These are phyloP conservation scores for Gryganskiella cystojenkinii DNA, from an alignment of 192 early-diverging fungal species.

Conservation along the genomic window DNA sequence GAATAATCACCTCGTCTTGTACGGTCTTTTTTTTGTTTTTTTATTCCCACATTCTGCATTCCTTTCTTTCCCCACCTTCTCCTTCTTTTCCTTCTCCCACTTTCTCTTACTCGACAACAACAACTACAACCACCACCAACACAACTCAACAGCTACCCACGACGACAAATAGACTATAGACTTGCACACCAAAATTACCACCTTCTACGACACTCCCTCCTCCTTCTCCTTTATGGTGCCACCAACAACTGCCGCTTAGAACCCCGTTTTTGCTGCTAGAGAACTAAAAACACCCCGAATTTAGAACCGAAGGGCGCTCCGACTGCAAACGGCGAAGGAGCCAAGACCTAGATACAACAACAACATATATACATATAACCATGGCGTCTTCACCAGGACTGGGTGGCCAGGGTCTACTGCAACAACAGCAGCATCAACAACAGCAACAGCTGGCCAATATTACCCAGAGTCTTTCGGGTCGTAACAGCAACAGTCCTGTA, in stretches of 20 bases:
- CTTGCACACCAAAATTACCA: no score
- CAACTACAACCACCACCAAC: background rate
- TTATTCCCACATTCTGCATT: background rate
- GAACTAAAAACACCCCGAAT: no score
- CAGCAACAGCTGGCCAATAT: background rate
- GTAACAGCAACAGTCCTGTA: no score
- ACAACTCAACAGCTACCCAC: background rate
- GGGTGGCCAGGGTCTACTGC: constrained; percentile 8
- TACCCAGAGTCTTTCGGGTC: no score
- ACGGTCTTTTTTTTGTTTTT: no score
- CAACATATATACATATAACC: background rate
- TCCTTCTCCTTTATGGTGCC: background rate
- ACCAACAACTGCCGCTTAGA: background rate
- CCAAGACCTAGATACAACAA: background rate
- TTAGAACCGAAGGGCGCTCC: no score
- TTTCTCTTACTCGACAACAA: no score
- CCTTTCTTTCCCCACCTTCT: background rate
- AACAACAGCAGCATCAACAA: constrained; percentile 8
- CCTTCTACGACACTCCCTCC: background rate
- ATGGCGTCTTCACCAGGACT: constrained; percentile 14
- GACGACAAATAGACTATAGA: no score
- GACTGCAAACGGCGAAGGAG: no score
- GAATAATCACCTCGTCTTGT: background rate
- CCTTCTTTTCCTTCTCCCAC: background rate
- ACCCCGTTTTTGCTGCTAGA: no score